phyloP scores from a whole-genome alignment of 1,139 yeast species.

The Wickerhamiella infanticola region DNA sequence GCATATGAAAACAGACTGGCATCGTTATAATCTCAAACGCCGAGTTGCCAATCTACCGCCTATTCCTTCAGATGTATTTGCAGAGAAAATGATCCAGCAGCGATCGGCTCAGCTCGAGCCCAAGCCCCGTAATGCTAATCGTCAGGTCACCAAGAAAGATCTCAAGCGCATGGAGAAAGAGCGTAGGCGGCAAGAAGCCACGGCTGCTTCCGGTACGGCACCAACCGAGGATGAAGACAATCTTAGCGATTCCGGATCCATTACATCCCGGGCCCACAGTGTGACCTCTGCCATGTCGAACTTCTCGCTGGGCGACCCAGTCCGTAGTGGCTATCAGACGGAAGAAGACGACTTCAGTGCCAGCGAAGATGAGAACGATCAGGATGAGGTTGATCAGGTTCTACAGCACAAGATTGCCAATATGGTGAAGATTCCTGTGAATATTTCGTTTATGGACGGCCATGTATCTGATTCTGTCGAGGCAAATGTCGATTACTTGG shows the following conservation, averaged over 20 bases:
- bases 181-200: constrained; percentile 23
- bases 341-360: constrained; percentile 14
- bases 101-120: constrained; percentile 20
- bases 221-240: constrained; percentile 2
- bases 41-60: constrained; percentile 77
- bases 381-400: constrained; percentile 21
- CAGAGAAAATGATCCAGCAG: constrained; percentile 48
- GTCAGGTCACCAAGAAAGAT: constrained; percentile 27
- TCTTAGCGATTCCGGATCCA: constrained; percentile 2
- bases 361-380: constrained; percentile 11
- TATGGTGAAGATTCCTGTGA: constrained; percentile 54
- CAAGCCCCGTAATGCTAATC: constrained; percentile 24
- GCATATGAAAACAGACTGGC: constrained; percentile 97
- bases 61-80: constrained; percentile 64
- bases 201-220: constrained; percentile 2
- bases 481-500: constrained; percentile 63
- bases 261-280: constrained; percentile 3
- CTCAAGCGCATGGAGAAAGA: constrained; percentile 25
- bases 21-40: constrained; percentile 79
- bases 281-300: constrained; percentile 28
- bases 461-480: constrained; percentile 37
- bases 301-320: constrained; percentile 50
- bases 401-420: constrained; percentile 26
- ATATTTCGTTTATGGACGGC: constrained; percentile 66
- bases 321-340: constrained; percentile 19